Percentiles rank a stretch among this genome's conserved stretches.
phyloP scores from a whole-genome alignment of 2,329 filamentous ascomycete species.

The Mollisiaceae sp. region DNA sequence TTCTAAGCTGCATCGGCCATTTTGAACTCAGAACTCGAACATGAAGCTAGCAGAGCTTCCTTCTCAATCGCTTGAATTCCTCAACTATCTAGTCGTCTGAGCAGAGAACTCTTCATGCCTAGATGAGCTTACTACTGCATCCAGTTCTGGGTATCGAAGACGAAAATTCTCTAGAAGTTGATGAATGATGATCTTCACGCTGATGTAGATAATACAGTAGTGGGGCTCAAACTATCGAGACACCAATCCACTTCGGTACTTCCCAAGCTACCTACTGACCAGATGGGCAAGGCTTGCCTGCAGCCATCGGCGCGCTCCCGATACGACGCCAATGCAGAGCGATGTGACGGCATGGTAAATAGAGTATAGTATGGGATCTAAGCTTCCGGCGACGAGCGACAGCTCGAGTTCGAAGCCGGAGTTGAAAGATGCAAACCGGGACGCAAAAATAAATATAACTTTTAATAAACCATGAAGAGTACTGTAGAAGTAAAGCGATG shows the following conservation, averaged over 20 bases:
- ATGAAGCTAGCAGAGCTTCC: no score
- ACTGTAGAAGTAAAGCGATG: neutral
- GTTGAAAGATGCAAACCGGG: neutral
- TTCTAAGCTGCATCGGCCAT: no score
- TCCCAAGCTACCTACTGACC: neutral
- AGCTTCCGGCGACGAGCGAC: neutral
- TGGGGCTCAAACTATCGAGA: constrained; percentile 9
- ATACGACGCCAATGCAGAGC: neutral
- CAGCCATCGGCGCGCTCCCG: neutral
- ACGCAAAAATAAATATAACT: neutral
- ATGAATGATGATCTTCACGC: neutral
- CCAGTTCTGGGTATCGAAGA: neutral
- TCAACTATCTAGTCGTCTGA: no score
- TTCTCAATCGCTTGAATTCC: no score
- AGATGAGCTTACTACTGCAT: neutral
- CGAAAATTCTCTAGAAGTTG: neutral
- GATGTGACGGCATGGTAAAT: neutral
- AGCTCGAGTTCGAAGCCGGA: neutral
- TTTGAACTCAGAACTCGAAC: no score
- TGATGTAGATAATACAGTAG: neutral
- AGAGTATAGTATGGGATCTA: neutral
- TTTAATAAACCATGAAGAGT: neutral
- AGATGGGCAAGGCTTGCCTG: neutral
- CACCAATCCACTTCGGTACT: neutral
- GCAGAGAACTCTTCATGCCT: no score